A percentile compares a stretch with the other conserved stretches of the same genome.
Evolutionary conservation across 257 asterid species (phyloP).

Genomic region (Gentiana macrophylla): DNA sequence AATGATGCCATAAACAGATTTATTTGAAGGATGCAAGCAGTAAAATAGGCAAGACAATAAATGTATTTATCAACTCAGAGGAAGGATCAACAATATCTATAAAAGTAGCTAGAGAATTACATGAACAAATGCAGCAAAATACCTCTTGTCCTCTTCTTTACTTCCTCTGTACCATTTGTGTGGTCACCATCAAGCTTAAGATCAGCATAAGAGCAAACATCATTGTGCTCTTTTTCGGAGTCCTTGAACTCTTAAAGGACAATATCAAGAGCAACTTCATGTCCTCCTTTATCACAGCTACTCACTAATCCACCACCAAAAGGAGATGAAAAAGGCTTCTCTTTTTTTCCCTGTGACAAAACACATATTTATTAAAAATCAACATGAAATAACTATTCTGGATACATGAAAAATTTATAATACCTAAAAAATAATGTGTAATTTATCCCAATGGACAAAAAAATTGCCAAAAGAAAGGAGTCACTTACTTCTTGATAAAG

Average conservation of each 20-base stretch:
- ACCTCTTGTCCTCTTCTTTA: conserved; percentile 34
- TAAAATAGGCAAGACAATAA: neutral
- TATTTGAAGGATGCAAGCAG: no score
- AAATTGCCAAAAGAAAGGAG: no score
- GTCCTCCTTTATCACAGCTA: conserved; percentile 13
- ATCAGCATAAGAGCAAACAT: conserved; percentile 4
- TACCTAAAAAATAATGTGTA: no score
- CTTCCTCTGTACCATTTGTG: conserved; percentile 7
- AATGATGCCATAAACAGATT: no score
- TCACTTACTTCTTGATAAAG: no score
- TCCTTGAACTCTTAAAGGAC: conserved; percentile 48
- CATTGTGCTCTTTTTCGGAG: conserved; percentile 17
- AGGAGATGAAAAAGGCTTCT: conserved; percentile 26
- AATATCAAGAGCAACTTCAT: conserved; percentile 28
- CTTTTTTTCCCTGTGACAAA: conserved; percentile 34
- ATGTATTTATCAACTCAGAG: neutral
- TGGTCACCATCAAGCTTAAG: conserved; percentile 11
- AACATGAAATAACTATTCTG: no score
- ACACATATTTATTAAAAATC: neutral
- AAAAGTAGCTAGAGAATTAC: neutral
- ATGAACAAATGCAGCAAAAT: conserved; percentile 14
- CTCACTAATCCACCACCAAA: conserved; percentile 12
- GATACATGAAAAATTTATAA: no score
- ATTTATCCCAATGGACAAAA: no score
- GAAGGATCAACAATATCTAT: neutral